Conservation (phyloP, 179 eudicot genomes). For the Beta macrorhiza region DNA sequence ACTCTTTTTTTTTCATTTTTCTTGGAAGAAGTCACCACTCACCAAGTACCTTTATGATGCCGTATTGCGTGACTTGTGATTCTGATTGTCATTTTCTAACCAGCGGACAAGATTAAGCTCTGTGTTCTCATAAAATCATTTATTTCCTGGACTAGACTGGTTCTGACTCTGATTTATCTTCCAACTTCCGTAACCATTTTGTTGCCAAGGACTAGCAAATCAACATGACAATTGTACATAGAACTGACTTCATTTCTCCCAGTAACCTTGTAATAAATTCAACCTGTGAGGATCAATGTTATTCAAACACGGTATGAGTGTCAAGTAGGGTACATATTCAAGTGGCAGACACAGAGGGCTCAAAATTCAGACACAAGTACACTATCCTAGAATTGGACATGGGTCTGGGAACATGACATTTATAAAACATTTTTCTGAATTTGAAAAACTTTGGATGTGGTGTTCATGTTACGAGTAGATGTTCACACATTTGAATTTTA, state of each 20-base stretch:
- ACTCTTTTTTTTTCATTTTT: not conserved
- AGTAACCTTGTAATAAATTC: not conserved
- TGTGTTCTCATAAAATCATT: not conserved
- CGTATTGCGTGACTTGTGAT: not conserved
- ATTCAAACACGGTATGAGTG: too few species aligned
- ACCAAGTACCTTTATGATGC: not conserved
- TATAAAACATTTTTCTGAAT: too few species aligned
- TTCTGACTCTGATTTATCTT: not conserved
- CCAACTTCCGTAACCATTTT: not conserved
- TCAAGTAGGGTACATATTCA: too few species aligned
- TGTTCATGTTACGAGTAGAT: too few species aligned
- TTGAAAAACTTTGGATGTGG: too few species aligned
- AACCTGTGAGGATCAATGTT: not conserved
- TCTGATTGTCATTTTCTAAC: not conserved
- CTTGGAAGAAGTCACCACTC: not conserved
- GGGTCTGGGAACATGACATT: too few species aligned
- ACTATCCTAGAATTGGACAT: too few species aligned
- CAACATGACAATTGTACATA: not conserved
- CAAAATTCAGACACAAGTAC: too few species aligned
- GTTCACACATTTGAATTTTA: too few species aligned
- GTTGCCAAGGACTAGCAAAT: not conserved
- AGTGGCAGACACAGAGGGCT: too few species aligned
- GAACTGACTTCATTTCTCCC: not conserved
- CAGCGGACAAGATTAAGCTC: not conserved
- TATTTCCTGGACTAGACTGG: not conserved